Conservation (phyloP, 1,139 yeast species). For the Blastobotrys raffinosifermentans region DNA sequence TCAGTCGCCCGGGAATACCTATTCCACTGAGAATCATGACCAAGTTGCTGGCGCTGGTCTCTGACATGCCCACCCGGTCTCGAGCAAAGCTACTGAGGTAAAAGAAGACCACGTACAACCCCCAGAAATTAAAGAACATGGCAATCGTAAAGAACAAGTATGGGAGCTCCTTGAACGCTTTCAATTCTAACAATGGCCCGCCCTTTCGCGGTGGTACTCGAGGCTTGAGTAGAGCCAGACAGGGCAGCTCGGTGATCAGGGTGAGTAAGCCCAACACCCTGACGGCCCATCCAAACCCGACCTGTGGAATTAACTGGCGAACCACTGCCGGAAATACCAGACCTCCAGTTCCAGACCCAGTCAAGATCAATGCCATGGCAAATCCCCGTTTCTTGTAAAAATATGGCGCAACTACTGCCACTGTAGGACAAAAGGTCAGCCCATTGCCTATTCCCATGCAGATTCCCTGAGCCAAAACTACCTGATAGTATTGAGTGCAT, state of each 20-base stretch:
- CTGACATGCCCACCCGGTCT: slow-evolving; percentile 17
- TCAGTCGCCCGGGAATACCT: slow-evolving; percentile 44
- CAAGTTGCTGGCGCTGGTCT: slow-evolving; percentile 22
- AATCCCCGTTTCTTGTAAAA: slow-evolving; percentile 48
- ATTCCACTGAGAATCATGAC: slow-evolving; percentile 48
- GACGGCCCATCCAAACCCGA: slow-evolving; percentile 34
- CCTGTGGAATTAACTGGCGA: slow-evolving; percentile 21
- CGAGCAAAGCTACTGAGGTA: slow-evolving; percentile 30
- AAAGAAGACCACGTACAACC: slow-evolving; percentile 32
- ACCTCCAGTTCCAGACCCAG: slow-evolving; percentile 51
- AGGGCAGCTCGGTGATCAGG: slow-evolving; percentile 20
- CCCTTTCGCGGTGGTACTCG: slow-evolving; percentile 28
- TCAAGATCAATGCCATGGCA: slow-evolving; percentile 51
- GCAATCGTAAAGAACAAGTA: slow-evolving; percentile 27
- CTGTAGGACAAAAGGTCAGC: slow-evolving; percentile 4
- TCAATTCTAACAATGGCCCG: slow-evolving; percentile 25
- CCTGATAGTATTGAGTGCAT: slow-evolving; percentile 46
- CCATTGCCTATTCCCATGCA: slow-evolving; percentile 5
- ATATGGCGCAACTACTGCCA: slow-evolving; percentile 9
- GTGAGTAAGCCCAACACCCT: slow-evolving; percentile 28
- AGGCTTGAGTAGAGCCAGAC: slow-evolving; percentile 20
- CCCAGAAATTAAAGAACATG: slow-evolving; percentile 28
- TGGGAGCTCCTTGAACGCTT: slow-evolving; percentile 27
- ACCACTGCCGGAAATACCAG: slow-evolving; percentile 30
- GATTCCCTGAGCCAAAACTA: slow-evolving; percentile 35